Percentiles rank a stretch among this genome's conserved stretches.
These are phyloP conservation scores for Atalantia buxifolia DNA, from an alignment of 345 rosid species.

Conservation along the genomic window DNA sequence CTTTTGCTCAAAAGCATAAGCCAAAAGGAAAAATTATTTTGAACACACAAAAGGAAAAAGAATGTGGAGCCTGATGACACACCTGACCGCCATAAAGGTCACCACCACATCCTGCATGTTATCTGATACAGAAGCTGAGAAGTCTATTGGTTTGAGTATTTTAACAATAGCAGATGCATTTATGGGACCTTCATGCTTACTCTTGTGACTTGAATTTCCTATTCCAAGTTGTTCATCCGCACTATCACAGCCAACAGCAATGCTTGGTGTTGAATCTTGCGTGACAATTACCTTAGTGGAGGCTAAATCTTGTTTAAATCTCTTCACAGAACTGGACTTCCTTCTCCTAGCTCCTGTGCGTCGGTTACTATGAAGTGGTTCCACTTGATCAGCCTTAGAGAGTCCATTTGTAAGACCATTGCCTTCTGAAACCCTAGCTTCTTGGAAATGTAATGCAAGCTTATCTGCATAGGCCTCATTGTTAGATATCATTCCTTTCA, in stretches of 20 bases:
- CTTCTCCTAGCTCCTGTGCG: conserved; percentile 81
- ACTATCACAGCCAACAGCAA: conserved; percentile 43
- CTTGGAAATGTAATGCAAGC: conserved; percentile 44
- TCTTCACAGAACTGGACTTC: conserved; percentile 92
- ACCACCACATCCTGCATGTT: conserved; percentile 69
- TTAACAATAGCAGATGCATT: conserved; percentile 41
- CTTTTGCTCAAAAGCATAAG: neutral
- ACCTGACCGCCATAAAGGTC: conserved; percentile 80
- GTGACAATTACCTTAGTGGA: conserved; percentile 25
- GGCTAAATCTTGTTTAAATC: conserved; percentile 70
- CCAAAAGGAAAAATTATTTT: neutral
- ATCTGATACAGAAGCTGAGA: conserved; percentile 57
- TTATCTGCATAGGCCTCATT: conserved; percentile 45
- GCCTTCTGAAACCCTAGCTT: conserved; percentile 41
- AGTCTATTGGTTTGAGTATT: conserved; percentile 74
- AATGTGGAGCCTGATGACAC: conserved; percentile 23
- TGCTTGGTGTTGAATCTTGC: conserved; percentile 35
- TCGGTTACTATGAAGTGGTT: conserved; percentile 48
- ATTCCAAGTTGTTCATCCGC: conserved; percentile 35
- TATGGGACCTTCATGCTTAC: conserved; percentile 37
- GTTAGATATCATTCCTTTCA: conserved; percentile 46
- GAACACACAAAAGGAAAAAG: neutral
- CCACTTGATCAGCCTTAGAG: conserved; percentile 43
- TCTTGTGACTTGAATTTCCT: conserved; percentile 41
- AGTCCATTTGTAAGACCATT: conserved; percentile 43